These are phyloP conservation scores for Kodamaea neixiangensis DNA, from an alignment of 805 yeast species.

Conservation along the genomic window DNA sequence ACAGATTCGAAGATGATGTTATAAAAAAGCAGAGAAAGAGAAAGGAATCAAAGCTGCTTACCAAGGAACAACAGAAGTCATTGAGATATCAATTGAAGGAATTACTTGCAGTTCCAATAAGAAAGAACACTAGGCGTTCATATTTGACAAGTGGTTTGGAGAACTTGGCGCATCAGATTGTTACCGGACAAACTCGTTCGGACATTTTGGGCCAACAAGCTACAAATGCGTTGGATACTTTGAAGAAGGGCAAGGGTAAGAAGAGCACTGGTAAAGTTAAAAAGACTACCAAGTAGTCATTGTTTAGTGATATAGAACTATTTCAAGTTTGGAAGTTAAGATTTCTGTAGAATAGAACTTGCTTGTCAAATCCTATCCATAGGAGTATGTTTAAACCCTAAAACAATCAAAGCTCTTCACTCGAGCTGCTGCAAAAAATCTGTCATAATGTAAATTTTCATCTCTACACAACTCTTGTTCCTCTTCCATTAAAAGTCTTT, in stretches of 20 bases:
- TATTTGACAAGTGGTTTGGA: slow-evolving; percentile 78
- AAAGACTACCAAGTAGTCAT: not conserved
- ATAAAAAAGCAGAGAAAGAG: slow-evolving; percentile 64
- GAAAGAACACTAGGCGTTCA: slow-evolving; percentile 65
- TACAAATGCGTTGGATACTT: slow-evolving; percentile 65
- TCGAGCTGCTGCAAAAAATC: not conserved
- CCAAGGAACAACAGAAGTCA: slow-evolving; percentile 48
- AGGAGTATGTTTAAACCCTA: no score
- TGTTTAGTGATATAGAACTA: no score
- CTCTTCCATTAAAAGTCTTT: not conserved
- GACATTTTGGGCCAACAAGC: slow-evolving; percentile 70
- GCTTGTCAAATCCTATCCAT: no score
- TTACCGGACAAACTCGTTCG: slow-evolving; percentile 59
- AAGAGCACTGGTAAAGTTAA: slow-evolving; percentile 4
- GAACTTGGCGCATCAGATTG: slow-evolving; percentile 76
- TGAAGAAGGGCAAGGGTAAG: slow-evolving; percentile 26
- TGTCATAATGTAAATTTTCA: not conserved
- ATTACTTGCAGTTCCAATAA: slow-evolving; percentile 53
- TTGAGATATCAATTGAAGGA: slow-evolving; percentile 55
- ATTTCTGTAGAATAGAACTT: slow-evolving; percentile 15
- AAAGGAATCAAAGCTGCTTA: slow-evolving; percentile 40
- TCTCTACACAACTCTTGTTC: not conserved
- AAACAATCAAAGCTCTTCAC: not conserved
- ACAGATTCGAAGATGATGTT: slow-evolving; percentile 61
- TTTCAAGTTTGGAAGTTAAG: no score